Evolutionary conservation across 768 basidiomycete genomes (phyloP).

Genomic region (Daedaleopsis sinensis): DNA sequence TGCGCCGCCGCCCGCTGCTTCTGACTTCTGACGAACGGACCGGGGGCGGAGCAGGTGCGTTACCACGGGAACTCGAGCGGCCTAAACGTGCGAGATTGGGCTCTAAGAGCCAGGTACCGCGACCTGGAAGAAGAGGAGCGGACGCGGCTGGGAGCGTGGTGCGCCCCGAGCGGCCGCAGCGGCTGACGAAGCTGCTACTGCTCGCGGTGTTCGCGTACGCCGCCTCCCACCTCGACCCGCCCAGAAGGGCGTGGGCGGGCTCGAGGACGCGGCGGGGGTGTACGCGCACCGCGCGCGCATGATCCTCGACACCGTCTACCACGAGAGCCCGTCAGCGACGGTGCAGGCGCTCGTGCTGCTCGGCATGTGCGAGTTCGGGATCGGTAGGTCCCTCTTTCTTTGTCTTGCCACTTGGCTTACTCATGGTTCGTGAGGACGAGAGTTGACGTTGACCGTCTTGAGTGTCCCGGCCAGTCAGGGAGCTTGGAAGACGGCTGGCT

Average conservation of each 20-base stretch:
- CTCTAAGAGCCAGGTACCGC: too few species aligned
- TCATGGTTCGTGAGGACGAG: too few species aligned
- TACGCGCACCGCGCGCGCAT: conserved; percentile 64
- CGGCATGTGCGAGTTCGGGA: conserved; percentile 84
- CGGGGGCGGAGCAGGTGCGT: conserved; percentile 79
- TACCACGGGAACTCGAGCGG: conserved; percentile 83
- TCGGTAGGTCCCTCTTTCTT: too few species aligned
- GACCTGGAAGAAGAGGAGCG: conserved; percentile 1
- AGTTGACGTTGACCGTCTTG: too few species aligned
- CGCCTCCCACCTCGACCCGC: conserved; percentile 60
- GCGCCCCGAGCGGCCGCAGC: conserved; percentile 55
- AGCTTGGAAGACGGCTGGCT: conserved; percentile 87
- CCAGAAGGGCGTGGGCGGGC: conserved; percentile 23
- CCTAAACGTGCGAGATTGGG: too few species aligned
- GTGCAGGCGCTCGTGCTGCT: conserved; percentile 83
- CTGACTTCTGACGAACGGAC: too few species aligned
- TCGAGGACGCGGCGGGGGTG: conserved; percentile 52
- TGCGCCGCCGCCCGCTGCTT: too few species aligned
- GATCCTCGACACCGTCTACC: conserved; percentile 57
- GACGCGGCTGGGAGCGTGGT: neutral
- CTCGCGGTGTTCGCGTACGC: conserved; percentile 82
- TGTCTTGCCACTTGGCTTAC: too few species aligned
- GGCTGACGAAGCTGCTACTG: conserved; percentile 65
- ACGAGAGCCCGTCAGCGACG: conserved; percentile 70
- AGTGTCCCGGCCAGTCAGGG: conserved; percentile 31